A percentile compares a stretch with the other conserved stretches of the same genome.
Evolutionary conservation across 495 filamentous ascomycete genomes (phyloP).

Genomic region (Penicillium cinerascens): DNA sequence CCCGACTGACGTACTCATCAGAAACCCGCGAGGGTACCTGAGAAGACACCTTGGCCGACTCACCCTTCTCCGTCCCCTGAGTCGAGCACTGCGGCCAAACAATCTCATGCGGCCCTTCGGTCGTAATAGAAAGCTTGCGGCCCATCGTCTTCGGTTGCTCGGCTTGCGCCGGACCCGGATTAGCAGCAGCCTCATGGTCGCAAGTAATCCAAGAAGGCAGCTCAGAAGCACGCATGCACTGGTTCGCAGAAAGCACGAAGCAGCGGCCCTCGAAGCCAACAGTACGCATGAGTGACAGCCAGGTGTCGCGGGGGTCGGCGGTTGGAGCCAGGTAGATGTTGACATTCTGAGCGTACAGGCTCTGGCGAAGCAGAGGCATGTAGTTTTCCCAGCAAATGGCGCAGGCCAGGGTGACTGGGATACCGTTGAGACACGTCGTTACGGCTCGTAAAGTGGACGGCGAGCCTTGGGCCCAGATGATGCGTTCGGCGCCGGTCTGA

Average conservation of each 20-base stretch:
- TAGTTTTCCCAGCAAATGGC: constrained; percentile 98
- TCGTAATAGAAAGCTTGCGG: constrained; percentile 34
- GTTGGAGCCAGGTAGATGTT: constrained; percentile 90
- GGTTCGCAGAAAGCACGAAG: constrained; percentile 80
- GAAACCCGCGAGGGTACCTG: not conserved
- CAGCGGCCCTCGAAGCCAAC: constrained; percentile 74
- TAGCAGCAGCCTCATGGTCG: not conserved
- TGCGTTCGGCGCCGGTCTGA: constrained; percentile 73
- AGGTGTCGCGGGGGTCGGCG: constrained; percentile 78
- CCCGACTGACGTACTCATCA: constrained; percentile 36
- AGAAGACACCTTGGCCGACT: not conserved
- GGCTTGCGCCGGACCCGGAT: not conserved
- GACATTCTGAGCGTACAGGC: constrained; percentile 86
- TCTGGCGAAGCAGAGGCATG: constrained; percentile 78
- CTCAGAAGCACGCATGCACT: constrained; percentile 59
- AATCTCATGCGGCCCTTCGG: constrained; percentile 53
- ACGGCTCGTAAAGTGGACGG: constrained; percentile 76
- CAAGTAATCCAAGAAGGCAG: constrained; percentile 53
- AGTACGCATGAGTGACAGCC: constrained; percentile 76
- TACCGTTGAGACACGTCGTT: constrained; percentile 68
- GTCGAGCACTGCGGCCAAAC: constrained; percentile 37
- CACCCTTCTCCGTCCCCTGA: not conserved
- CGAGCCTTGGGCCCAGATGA: constrained; percentile 89
- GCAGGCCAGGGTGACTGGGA: constrained; percentile 72
- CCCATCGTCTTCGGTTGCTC: not conserved